Conservation (phyloP, 2,329 filamentous ascomycete genomes). For the Trichophyton schoenleinii region DNA sequence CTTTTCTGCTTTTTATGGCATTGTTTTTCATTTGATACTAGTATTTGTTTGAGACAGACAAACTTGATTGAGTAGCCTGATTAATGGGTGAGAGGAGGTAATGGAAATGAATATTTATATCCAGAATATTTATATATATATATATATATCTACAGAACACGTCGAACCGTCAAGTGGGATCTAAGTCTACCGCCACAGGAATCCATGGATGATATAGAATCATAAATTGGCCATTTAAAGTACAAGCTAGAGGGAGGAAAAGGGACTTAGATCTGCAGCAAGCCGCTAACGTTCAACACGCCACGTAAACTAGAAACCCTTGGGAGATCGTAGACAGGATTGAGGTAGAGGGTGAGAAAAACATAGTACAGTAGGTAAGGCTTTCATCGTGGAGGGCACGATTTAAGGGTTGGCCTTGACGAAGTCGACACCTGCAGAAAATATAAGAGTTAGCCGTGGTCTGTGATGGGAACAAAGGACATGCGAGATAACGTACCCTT, state of each 20-base stretch:
- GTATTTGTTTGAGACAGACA: neutral
- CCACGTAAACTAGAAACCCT: neutral
- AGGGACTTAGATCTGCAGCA: neutral
- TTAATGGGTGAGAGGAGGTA: neutral
- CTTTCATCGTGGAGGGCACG: neutral
- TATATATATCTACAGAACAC: neutral
- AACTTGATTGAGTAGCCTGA: neutral
- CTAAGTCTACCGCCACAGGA: neutral
- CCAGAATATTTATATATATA: too few relatives aligned
- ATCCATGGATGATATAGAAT: neutral
- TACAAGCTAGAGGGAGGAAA: neutral
- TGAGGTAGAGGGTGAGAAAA: neutral
- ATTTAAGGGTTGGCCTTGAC: conserved; percentile 46
- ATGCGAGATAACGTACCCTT: conserved; percentile 51
- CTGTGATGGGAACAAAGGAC: neutral
- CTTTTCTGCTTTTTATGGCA: neutral
- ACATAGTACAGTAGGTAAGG: neutral
- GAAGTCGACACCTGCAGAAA: conserved; percentile 41
- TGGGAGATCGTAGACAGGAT: neutral
- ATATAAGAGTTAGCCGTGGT: neutral
- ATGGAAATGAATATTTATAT: neutral
- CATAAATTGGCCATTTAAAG: neutral
- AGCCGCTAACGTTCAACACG: neutral
- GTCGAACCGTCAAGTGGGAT: neutral
- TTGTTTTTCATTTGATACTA: neutral